phyloP scores from a whole-genome alignment of 257 asterid species.

The Phtheirospermum japonicum region DNA sequence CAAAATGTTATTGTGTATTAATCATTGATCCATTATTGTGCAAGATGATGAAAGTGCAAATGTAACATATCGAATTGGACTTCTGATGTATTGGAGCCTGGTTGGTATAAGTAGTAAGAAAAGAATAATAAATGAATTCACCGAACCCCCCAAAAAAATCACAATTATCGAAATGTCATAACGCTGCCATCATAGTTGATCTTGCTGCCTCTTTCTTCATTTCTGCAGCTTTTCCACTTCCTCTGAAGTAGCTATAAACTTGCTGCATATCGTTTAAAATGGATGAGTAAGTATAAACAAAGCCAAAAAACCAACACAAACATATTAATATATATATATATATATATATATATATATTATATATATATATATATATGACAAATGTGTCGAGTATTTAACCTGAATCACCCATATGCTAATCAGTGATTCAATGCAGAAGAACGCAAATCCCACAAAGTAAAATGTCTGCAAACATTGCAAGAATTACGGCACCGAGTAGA shows the following conservation, averaged over 20 bases:
- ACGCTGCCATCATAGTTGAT: slow-evolving; percentile 1
- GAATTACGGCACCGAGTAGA: not conserved
- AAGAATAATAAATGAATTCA: not conserved
- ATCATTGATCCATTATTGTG: too few species aligned
- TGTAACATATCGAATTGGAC: not conserved
- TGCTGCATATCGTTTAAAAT: not conserved
- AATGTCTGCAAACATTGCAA: not conserved
- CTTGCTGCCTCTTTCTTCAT: slow-evolving; percentile 2
- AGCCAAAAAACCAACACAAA: not conserved
- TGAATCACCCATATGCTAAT: slow-evolving; percentile 9
- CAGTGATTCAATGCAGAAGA: slow-evolving; percentile 12
- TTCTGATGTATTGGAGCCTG: not conserved
- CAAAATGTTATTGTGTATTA: too few species aligned
- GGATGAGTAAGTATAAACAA: not conserved
- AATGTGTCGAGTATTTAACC: slow-evolving; percentile 6
- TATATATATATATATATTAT: too few species aligned
- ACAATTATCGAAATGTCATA: not conserved
- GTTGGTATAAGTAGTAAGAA: not conserved
- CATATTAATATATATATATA: too few species aligned
- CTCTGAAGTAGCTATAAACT: slow-evolving; percentile 5
- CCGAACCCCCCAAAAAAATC: not conserved
- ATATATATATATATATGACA: too few species aligned
- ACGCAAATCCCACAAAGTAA: slow-evolving; percentile 2
- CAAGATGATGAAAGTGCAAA: not conserved
- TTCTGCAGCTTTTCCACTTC: slow-evolving; percentile 2